phyloP scores from a whole-genome alignment of 805 yeast genomes.

The Teunomyces pallodes region DNA sequence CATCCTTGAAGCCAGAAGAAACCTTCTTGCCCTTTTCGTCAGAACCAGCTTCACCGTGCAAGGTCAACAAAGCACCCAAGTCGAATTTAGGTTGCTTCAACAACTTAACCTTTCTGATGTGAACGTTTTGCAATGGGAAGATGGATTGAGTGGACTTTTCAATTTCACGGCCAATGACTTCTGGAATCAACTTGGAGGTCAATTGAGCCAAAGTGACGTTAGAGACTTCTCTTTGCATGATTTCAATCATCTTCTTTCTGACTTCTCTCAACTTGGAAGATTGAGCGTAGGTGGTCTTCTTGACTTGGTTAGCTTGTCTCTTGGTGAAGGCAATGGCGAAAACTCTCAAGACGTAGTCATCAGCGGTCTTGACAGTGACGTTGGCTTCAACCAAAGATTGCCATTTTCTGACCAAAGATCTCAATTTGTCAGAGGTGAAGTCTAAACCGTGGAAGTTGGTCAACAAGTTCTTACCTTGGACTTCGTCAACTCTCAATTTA shows the following conservation, averaged over 20 bases:
- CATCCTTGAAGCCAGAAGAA: constrained; percentile 95
- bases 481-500: constrained; percentile 97
- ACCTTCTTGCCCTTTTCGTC: constrained; percentile 98
- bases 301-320: constrained; percentile 94
- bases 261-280: constrained; percentile 95
- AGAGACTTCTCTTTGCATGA: constrained; percentile 94
- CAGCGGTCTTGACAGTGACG: constrained; percentile 97
- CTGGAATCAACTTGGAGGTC: constrained; percentile 96
- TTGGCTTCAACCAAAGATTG: constrained; percentile 97
- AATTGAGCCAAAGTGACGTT: constrained; percentile 94
- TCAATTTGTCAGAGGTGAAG: constrained; percentile 96
- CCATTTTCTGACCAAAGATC: constrained; percentile 98
- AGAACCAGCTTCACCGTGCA: constrained; percentile 92
- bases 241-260: constrained; percentile 95
- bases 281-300: constrained; percentile 98
- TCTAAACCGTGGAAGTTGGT: constrained; percentile 99
- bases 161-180: constrained; percentile 97
- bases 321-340: constrained; percentile 98
- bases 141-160: constrained; percentile 93
- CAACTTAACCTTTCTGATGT: constrained; percentile 98
- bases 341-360: constrained; percentile 94
- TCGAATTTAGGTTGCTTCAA: constrained; percentile 99
- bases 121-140: constrained; percentile 97
- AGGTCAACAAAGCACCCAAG: constrained; percentile 91
- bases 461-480: constrained; percentile 96